Evolutionary conservation across 2,329 filamentous ascomycete species (phyloP).

Genomic region (Fusarium sp.): DNA sequence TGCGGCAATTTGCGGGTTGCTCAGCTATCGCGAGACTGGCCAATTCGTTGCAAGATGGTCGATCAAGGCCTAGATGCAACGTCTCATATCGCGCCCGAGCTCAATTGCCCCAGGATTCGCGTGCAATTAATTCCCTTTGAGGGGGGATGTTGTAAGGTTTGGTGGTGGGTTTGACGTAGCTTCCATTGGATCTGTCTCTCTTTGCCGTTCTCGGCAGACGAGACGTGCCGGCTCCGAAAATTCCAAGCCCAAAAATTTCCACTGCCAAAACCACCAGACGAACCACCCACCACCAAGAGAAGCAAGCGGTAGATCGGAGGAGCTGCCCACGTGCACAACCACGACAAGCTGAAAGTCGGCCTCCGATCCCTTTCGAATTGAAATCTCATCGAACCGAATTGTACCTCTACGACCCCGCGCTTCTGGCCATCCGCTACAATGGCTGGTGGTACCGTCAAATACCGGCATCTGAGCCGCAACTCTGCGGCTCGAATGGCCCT

Average conservation of each 20-base stretch:
- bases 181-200: constrained; percentile 22
- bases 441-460: constrained; percentile 89
- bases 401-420: not conserved
- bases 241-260: constrained; percentile 50
- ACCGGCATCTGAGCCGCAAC: constrained; percentile 86
- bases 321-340: constrained; percentile 26
- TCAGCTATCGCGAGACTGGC: constrained; percentile 26
- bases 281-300: constrained; percentile 29
- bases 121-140: constrained; percentile 24
- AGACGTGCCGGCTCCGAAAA: constrained; percentile 48
- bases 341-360: constrained; percentile 6
- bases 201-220: constrained; percentile 37
- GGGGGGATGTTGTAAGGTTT: constrained; percentile 36
- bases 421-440: constrained; percentile 60
- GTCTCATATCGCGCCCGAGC: constrained; percentile 51
- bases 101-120: constrained; percentile 41
- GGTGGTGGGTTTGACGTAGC: constrained; percentile 49
- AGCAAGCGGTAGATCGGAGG: constrained; percentile 18
- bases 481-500: constrained; percentile 92
- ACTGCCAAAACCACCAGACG: constrained; percentile 35
- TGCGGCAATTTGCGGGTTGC: constrained; percentile 48
- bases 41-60: constrained; percentile 34
- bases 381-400: not conserved
- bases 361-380: constrained; percentile 3
- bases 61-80: constrained; percentile 40